A percentile compares a stretch with the other conserved stretches of the same genome.
Conservation (phyloP, 495 filamentous ascomycete species). For the Trichoderma parareesei region DNA sequence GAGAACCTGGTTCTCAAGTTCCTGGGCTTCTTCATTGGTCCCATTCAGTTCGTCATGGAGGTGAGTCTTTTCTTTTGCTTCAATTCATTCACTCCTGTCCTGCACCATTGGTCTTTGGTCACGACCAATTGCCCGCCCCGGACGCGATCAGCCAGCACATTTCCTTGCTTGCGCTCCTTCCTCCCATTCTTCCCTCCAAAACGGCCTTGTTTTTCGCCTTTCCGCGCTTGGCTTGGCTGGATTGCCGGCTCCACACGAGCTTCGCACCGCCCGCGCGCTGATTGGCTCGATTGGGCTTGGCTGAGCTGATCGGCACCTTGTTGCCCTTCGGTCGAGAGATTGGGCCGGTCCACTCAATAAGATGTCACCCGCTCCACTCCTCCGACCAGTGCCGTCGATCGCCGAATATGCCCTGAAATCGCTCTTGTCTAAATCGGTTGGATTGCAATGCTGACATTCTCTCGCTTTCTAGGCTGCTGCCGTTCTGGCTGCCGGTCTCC, state of each 20-base stretch:
- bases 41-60: slow-evolving; percentile 94
- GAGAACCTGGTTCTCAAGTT: slow-evolving; percentile 80
- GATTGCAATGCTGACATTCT: slow-evolving; percentile 2
- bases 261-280: neutral
- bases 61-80: slow-evolving; percentile 37
- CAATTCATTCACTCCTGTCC: slow-evolving; percentile 16
- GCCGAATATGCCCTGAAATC: neutral
- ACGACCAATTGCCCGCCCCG: neutral
- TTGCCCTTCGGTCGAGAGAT: neutral
- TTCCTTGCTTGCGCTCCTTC: no score
- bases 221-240: slow-evolving; percentile 8
- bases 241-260: slow-evolving; percentile 16
- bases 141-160: neutral
- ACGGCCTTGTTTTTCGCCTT: slow-evolving; percentile 6
- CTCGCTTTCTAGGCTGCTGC: slow-evolving; percentile 50
- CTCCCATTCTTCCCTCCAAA: neutral
- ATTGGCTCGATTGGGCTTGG: neutral
- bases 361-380: slow-evolving; percentile 5
- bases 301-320: neutral
- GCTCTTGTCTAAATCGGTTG: neutral
- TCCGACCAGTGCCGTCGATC: neutral
- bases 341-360: slow-evolving; percentile 8
- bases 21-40: slow-evolving; percentile 74
- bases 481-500: slow-evolving; percentile 67
- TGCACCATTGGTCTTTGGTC: neutral